These are phyloP conservation scores for Tympanopsis confertula DNA, from an alignment of 2,329 filamentous ascomycete species.

Conservation along the genomic window DNA sequence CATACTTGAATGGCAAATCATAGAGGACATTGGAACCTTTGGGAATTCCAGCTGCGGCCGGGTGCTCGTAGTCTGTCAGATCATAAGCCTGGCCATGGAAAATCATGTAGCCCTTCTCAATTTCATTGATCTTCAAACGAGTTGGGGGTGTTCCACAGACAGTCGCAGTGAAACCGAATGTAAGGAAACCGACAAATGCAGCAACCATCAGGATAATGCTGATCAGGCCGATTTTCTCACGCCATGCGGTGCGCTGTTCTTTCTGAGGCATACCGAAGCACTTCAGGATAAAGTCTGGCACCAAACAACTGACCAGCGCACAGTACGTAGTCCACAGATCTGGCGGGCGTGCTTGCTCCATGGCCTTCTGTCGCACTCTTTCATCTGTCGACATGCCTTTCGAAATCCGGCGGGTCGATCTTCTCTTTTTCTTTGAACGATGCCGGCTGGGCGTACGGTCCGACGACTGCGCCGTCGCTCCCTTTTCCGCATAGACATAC, in stretches of 20 bases:
- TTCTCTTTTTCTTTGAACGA: constrained; percentile 49
- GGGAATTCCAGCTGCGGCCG: constrained; percentile 68
- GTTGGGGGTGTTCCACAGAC: constrained; percentile 67
- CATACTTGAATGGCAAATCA: constrained; percentile 70
- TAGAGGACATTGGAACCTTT: constrained; percentile 68
- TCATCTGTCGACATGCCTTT: constrained; percentile 46
- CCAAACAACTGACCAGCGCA: constrained; percentile 87
- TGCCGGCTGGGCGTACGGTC: constrained; percentile 10
- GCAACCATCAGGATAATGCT: constrained; percentile 86
- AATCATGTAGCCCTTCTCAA: constrained; percentile 79
- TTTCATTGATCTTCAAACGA: constrained; percentile 72
- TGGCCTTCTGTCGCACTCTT: constrained; percentile 41
- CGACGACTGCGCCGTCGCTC: constrained; percentile 10
- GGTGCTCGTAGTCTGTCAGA: constrained; percentile 65
- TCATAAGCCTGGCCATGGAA: constrained; percentile 90
- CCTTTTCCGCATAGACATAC: constrained; percentile 18
- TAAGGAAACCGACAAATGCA: constrained; percentile 82
- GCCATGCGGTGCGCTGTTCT: constrained; percentile 84
- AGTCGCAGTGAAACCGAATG: constrained; percentile 84
- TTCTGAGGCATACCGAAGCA: constrained; percentile 79
- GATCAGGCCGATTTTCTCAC: constrained; percentile 94
- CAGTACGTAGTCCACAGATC: constrained; percentile 95
- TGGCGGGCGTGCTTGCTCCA: constrained; percentile 60
- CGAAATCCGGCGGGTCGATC: constrained; percentile 34
- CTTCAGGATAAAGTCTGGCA: constrained; percentile 69